Evolutionary conservation across 164 flowering plant genomes (phyloP).

Genomic region (Stephania yunnanensis): DNA sequence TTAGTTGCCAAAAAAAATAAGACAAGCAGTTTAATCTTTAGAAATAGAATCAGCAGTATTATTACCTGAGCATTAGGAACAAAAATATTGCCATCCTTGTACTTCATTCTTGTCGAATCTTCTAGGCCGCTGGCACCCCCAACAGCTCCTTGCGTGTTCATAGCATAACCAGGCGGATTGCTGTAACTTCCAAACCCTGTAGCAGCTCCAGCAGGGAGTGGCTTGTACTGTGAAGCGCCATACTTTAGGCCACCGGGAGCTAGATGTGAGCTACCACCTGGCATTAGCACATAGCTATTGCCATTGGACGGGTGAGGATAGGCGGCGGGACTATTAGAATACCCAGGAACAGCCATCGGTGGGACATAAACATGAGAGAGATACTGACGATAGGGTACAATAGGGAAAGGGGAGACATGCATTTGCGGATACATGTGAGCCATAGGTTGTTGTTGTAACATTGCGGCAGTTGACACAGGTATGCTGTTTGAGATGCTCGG

Average conservation of each 20-base stretch:
- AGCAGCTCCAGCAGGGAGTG: slow-evolving; percentile 60
- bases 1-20: background rate
- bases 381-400: slow-evolving; percentile 80
- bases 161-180: slow-evolving; percentile 66
- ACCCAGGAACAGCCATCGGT: slow-evolving; percentile 86
- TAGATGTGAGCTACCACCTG: slow-evolving; percentile 76
- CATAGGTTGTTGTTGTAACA: slow-evolving; percentile 66
- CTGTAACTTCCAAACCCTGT: slow-evolving; percentile 76
- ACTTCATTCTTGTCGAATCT: slow-evolving; percentile 78
- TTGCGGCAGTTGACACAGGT: slow-evolving; percentile 56
- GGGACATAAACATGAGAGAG: slow-evolving; percentile 87
- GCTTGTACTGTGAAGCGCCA: slow-evolving; percentile 77
- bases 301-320: slow-evolving; percentile 83
- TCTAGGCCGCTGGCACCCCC: slow-evolving; percentile 67
- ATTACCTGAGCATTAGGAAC: slow-evolving; percentile 91
- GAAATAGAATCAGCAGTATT: background rate
- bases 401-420: slow-evolving; percentile 75
- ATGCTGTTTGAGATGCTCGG: slow-evolving; percentile 49
- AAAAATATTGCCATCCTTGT: slow-evolving; percentile 78
- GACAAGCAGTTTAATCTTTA: background rate
- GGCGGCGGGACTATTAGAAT: slow-evolving; percentile 61
- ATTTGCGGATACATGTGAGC: slow-evolving; percentile 88
- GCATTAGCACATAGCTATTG: slow-evolving; percentile 75
- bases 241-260: slow-evolving; percentile 63
- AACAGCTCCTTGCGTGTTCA: slow-evolving; percentile 60